phyloP scores from a whole-genome alignment of 306 rosid species.

The Ceratonia siliqua region DNA sequence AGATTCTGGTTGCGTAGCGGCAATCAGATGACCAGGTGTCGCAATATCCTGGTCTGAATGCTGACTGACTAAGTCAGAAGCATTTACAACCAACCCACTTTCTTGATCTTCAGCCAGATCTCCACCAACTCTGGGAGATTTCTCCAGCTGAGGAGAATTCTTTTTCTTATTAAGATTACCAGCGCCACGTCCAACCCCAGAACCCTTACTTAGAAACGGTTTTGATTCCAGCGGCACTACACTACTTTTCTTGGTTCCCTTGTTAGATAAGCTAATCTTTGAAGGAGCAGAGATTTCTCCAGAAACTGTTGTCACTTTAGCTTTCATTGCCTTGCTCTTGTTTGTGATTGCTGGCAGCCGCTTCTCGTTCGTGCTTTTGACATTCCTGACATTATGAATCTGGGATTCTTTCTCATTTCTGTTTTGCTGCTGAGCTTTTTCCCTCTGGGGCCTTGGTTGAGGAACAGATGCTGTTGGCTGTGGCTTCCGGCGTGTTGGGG shows the following conservation, averaged over 20 bases:
- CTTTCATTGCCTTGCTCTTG: slow-evolving; percentile 57
- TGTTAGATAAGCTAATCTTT: slow-evolving; percentile 57
- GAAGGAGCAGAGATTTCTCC: slow-evolving; percentile 59
- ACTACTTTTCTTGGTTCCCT: slow-evolving; percentile 84
- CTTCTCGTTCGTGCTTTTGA: slow-evolving; percentile 62
- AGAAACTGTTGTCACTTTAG: slow-evolving; percentile 49
- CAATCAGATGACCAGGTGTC: slow-evolving; percentile 42
- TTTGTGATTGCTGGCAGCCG: slow-evolving; percentile 47
- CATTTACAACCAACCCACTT: slow-evolving; percentile 48
- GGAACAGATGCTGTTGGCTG: slow-evolving; percentile 51
- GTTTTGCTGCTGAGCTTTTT: slow-evolving; percentile 56
- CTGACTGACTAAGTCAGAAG: slow-evolving; percentile 56
- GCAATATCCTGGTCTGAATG: slow-evolving; percentile 51
- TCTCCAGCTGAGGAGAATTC: slow-evolving; percentile 53
- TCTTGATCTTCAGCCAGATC: slow-evolving; percentile 52
- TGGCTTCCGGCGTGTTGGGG: slow-evolving; percentile 60
- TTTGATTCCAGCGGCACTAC: slow-evolving; percentile 93
- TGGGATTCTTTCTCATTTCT: slow-evolving; percentile 63
- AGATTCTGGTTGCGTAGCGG: slow-evolving; percentile 50
- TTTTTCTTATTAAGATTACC: slow-evolving; percentile 59
- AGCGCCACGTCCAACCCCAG: slow-evolving; percentile 53
- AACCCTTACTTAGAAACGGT: slow-evolving; percentile 86
- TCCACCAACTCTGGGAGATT: slow-evolving; percentile 47
- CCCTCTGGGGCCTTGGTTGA: slow-evolving; percentile 52
- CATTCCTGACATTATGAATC: slow-evolving; percentile 41